phyloP scores from a whole-genome alignment of 257 asterid species.

The Solanum arcanum region DNA sequence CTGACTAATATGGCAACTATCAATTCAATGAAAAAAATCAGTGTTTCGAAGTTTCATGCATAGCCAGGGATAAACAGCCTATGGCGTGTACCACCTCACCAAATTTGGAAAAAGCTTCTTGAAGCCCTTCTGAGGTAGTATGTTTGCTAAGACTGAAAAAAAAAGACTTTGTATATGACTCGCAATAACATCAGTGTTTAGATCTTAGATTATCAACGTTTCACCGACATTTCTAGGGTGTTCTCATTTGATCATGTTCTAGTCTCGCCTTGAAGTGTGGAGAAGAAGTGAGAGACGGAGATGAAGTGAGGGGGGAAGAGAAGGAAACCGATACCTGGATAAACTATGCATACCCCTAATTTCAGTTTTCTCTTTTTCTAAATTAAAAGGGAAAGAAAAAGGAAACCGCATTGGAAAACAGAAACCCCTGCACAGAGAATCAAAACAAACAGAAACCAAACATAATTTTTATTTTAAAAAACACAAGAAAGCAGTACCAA shows the following conservation, averaged over 20 bases:
- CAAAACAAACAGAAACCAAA: not conserved
- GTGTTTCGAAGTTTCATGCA: not conserved
- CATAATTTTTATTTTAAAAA: too few relatives aligned
- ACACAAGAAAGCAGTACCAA: not conserved
- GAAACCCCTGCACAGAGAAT: not conserved
- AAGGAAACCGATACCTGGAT: not conserved
- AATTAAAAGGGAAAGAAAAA: not conserved
- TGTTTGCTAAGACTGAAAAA: not conserved
- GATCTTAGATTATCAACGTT: not conserved
- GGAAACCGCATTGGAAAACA: not conserved
- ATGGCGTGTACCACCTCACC: not conserved
- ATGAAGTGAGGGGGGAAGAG: not conserved
- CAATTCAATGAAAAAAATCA: not conserved
- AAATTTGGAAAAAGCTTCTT: not conserved
- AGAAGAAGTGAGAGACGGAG: not conserved
- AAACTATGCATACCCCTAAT: not conserved
- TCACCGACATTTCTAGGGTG: not conserved
- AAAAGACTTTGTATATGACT: not conserved
- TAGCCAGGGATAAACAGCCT: not conserved
- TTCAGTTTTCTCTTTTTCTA: not conserved
- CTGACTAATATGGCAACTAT: not conserved
- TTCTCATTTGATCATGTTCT: not conserved
- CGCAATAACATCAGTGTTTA: not conserved
- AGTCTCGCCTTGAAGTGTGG: not conserved
- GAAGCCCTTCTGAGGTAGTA: not conserved